phyloP scores from a whole-genome alignment of 2,329 filamentous ascomycete species.

The Diaporthe humulicola region DNA sequence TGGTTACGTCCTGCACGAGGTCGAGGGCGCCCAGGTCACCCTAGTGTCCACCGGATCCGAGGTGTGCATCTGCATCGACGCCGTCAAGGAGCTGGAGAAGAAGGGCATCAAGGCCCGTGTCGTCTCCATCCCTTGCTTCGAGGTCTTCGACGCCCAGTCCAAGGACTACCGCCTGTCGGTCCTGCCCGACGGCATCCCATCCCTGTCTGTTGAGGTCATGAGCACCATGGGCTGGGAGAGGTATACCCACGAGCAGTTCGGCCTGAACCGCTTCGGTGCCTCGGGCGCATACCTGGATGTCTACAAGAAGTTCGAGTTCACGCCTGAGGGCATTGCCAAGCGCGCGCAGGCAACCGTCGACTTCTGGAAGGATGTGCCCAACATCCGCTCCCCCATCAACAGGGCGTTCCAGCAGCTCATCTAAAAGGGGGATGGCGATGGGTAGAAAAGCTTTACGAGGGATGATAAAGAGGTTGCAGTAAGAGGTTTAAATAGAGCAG shows the following conservation, averaged over 20 bases:
- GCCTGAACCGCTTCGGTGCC: conserved; percentile 98
- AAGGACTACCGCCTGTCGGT: conserved; percentile 97
- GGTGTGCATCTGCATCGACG: conserved; percentile 92
- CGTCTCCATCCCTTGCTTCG: conserved; percentile 95
- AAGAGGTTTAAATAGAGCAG: conserved; percentile 29
- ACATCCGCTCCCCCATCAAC: conserved; percentile 95
- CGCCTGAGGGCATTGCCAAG: conserved; percentile 95
- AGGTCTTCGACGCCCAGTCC: conserved; percentile 93
- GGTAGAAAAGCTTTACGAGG: conserved; percentile 34
- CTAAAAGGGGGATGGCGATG: conserved; percentile 62
- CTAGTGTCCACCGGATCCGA: conserved; percentile 97
- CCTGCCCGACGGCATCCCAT: conserved; percentile 93
- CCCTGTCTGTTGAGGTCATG: conserved; percentile 96
- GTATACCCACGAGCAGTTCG: conserved; percentile 99
- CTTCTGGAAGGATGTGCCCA: conserved; percentile 95
- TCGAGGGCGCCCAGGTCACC: conserved; percentile 86
- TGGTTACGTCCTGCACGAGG: conserved; percentile 91
- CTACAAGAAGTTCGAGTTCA: conserved; percentile 99
- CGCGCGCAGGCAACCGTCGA: conserved; percentile 91
- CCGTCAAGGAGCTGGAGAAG: conserved; percentile 92
- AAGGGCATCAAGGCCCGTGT: conserved; percentile 90
- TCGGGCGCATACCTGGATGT: conserved; percentile 98
- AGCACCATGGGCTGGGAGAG: conserved; percentile 98
- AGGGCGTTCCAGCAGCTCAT: conserved; percentile 97
- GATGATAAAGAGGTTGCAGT: conserved; percentile 1